Evolutionary conservation across 1,284 basidiomycete species (phyloP).

Genomic region (Hymenochaete sp.): DNA sequence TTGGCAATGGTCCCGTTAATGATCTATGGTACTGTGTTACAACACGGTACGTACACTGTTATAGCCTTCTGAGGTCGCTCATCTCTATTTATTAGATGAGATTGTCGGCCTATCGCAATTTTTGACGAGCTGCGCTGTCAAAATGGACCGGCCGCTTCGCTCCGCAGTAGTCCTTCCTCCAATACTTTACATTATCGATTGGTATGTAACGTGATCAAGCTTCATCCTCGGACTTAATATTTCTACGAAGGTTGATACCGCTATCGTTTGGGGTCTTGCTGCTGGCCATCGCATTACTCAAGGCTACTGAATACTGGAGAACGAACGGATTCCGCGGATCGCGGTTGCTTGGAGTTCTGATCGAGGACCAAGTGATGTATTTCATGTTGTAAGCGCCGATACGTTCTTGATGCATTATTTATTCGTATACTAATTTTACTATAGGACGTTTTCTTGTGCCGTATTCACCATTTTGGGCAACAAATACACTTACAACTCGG

Average conservation of each 20-base stretch:
- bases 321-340: not conserved
- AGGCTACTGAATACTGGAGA: slow-evolving; percentile 10
- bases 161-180: no score
- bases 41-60: no score
- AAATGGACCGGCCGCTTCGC: no score
- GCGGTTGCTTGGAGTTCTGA: not conserved
- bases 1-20: no score
- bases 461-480: not conserved
- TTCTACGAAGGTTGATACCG: slow-evolving; percentile 7
- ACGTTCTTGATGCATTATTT: not conserved
- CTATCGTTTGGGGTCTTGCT: not conserved
- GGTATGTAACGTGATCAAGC: no score
- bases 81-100: no score
- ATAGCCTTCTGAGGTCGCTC: no score
- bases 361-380: slow-evolving; percentile 6
- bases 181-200: no score
- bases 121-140: no score
- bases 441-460: not conserved
- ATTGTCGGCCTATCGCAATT: no score
- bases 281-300: slow-evolving; percentile 1
- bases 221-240: no score
- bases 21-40: no score
- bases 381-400: slow-evolving; percentile 1
- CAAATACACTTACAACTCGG: not conserved
- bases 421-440: not conserved